A percentile compares a stretch with the other conserved stretches of the same genome.
Conservation (phyloP, 1,284 basidiomycete species). For the Naganishia liquefaciens region DNA sequence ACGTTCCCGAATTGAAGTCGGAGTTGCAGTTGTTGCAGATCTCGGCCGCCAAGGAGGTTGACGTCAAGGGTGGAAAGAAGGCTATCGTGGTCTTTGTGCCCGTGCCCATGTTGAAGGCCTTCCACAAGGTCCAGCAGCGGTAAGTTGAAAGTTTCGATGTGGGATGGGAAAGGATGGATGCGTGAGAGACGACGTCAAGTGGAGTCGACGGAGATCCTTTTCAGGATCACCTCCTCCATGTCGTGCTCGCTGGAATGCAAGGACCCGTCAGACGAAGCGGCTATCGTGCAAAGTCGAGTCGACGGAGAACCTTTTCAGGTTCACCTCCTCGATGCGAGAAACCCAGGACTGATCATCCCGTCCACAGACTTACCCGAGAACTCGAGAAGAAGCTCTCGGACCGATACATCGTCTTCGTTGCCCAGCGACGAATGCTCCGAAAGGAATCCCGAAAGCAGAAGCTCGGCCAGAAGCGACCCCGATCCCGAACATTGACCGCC, state of each 20-base stretch:
- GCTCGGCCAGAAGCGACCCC: conserved; percentile 84
- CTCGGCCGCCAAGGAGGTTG: conserved; percentile 96
- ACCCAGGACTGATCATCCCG: conserved; percentile 35
- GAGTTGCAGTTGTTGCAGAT: conserved; percentile 96
- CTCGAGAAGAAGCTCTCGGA: conserved; percentile 99
- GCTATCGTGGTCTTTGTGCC: conserved; percentile 99
- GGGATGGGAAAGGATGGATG: conserved; percentile 3
- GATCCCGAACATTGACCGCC: conserved; percentile 92
- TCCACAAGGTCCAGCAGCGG: conserved; percentile 98
- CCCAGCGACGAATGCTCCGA: conserved; percentile 96
- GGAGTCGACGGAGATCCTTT: conserved; percentile 55
- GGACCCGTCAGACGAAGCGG: neutral
- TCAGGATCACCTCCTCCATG: conserved; percentile 53
- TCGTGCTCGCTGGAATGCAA: conserved; percentile 16
- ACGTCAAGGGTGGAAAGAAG: conserved; percentile 99
- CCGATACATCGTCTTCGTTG: conserved; percentile 97
- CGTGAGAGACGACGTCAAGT: conserved; percentile 6
- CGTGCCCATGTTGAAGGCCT: conserved; percentile 95
- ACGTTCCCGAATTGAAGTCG: conserved; percentile 94
- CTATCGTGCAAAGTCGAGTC: conserved; percentile 23
- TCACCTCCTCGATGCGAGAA: conserved; percentile 35
- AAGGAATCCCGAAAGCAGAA: conserved; percentile 92
- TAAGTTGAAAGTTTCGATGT: conserved; percentile 56
- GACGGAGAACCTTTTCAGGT: conserved; percentile 30
- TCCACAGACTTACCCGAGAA: conserved; percentile 85